Conservation (phyloP, 257 asterid genomes). For the Marsdenia floribunda region DNA sequence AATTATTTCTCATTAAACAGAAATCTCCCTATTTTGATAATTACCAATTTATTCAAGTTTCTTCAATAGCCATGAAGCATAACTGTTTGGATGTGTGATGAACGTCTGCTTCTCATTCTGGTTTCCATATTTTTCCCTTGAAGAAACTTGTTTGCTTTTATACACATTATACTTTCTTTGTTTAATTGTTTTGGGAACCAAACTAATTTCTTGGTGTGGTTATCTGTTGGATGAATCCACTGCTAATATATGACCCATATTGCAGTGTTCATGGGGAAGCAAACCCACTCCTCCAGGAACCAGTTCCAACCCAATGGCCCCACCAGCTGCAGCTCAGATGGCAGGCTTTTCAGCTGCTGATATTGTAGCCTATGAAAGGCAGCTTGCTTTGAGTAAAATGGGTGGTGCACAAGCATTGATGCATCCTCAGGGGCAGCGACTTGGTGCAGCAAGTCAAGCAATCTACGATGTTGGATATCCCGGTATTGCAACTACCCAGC, state of each 20-base stretch:
- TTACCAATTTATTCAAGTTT: background rate
- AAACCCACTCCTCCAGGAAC: slow-evolving; percentile 85
- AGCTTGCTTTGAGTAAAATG: slow-evolving; percentile 53
- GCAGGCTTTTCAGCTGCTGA: slow-evolving; percentile 54
- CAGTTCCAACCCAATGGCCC: slow-evolving; percentile 68
- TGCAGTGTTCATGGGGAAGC: slow-evolving; percentile 87
- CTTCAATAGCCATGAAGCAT: background rate
- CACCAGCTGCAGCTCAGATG: slow-evolving; percentile 51
- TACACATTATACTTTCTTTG: background rate
- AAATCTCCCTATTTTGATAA: background rate
- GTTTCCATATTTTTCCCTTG: background rate
- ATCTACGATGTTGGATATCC: slow-evolving; percentile 53
- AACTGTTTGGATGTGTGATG: background rate
- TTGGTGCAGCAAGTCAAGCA: slow-evolving; percentile 45
- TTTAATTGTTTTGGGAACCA: background rate
- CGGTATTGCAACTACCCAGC: slow-evolving; percentile 40
- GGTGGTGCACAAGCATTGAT: slow-evolving; percentile 55
- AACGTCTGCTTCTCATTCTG: background rate
- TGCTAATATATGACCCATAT: background rate
- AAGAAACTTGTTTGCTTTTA: background rate
- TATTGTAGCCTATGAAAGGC: slow-evolving; percentile 58
- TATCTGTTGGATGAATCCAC: background rate
- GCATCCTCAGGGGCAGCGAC: slow-evolving; percentile 64
- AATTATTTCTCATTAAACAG: background rate
- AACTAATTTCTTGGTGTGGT: background rate